phyloP scores from a whole-genome alignment of 768 basidiomycete species.

The Collybiopsis confluens region DNA sequence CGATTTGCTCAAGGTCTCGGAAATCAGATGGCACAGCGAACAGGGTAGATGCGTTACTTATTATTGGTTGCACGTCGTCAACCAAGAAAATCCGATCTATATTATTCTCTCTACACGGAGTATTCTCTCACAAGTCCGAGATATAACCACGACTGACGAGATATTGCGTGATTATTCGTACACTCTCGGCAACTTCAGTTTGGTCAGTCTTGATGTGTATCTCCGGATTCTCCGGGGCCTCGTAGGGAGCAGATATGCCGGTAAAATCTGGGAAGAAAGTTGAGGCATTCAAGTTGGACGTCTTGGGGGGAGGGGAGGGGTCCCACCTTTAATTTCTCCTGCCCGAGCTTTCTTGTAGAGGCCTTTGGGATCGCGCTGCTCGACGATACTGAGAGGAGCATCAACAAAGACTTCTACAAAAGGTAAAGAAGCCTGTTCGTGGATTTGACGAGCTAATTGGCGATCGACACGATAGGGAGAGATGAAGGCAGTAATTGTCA shows the following conservation, averaged over 20 bases:
- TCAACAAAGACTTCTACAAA: conserved; percentile 97
- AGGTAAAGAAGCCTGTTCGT: conserved; percentile 64
- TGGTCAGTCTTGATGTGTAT: conserved; percentile 90
- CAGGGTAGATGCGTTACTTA: neutral
- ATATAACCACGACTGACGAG: conserved; percentile 64
- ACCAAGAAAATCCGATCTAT: too few relatives aligned
- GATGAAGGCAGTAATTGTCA: conserved; percentile 94
- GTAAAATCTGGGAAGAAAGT: conserved; percentile 76
- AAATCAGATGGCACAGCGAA: conserved; percentile 53
- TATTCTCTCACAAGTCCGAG: too few relatives aligned
- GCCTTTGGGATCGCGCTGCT: conserved; percentile 94
- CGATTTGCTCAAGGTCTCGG: conserved; percentile 84
- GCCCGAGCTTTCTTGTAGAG: conserved; percentile 95
- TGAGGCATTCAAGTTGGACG: neutral
- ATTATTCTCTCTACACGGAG: too few relatives aligned
- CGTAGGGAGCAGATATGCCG: conserved; percentile 96
- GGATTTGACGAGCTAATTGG: conserved; percentile 74
- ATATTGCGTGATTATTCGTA: conserved; percentile 76
- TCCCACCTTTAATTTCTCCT: conserved; percentile 92
- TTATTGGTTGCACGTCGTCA: neutral
- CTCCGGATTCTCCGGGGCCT: conserved; percentile 80
- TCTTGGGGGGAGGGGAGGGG: neutral
- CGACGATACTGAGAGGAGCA: conserved; percentile 83
- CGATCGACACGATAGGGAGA: conserved; percentile 95
- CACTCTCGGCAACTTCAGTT: conserved; percentile 71